Evolutionary conservation across 257 asterid genomes (phyloP).

Genomic region (Scutellaria galericulata): DNA sequence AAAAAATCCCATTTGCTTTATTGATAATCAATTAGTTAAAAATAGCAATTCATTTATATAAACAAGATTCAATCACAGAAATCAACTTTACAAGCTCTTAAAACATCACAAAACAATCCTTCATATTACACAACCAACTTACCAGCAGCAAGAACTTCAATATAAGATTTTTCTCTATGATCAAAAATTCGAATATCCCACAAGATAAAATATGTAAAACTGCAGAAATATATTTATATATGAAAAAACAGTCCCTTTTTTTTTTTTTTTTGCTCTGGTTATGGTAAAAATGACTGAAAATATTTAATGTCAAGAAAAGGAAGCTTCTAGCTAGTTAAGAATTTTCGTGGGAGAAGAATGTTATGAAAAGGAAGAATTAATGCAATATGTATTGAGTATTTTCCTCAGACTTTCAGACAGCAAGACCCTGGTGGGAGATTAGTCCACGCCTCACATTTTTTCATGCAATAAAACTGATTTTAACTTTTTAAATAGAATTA

Average conservation of each 20-base stretch:
- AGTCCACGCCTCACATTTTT: slow-evolving; percentile 9
- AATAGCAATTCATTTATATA: background rate
- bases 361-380: no score
- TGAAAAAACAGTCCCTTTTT: background rate
- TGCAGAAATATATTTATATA: background rate
- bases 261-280: background rate
- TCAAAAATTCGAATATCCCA: background rate
- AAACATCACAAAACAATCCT: background rate
- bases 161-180: background rate
- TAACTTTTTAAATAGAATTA: no score
- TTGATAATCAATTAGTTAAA: background rate
- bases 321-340: slow-evolving; percentile 19
- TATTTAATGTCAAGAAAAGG: slow-evolving; percentile 10
- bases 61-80: background rate
- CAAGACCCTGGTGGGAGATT: slow-evolving; percentile 32
- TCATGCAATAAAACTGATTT: background rate
- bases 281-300: background rate
- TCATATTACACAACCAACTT: background rate
- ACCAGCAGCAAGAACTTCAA: slow-evolving; percentile 16
- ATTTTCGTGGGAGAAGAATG: background rate
- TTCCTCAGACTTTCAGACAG: slow-evolving; percentile 11
- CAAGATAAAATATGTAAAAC: background rate
- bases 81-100: background rate
- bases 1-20: background rate
- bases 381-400: background rate